Conservation (phyloP, 2,329 filamentous ascomycete genomes). For the Curvularia sp. region DNA sequence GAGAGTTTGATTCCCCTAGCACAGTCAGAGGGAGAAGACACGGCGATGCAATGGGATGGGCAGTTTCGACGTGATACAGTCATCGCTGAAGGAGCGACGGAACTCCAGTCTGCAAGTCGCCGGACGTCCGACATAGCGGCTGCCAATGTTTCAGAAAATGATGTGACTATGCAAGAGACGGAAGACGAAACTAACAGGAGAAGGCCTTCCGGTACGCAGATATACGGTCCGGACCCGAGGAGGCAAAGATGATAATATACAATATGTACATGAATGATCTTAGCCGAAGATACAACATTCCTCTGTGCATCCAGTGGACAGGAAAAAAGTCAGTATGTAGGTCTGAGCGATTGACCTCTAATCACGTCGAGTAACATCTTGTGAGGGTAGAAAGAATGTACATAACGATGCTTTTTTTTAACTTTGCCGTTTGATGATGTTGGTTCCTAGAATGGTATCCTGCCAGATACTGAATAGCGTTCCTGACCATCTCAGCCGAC, state of each 20-base stretch:
- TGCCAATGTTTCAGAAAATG: background rate
- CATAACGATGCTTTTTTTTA: too few relatives aligned
- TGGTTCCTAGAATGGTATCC: too few relatives aligned
- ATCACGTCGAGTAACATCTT: too few relatives aligned
- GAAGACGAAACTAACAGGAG: background rate
- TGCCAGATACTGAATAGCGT: too few relatives aligned
- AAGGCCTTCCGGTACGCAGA: background rate
- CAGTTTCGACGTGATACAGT: background rate
- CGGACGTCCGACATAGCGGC: background rate
- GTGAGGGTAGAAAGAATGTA: too few relatives aligned
- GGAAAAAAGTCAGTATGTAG: background rate
- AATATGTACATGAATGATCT: background rate
- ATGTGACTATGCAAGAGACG: background rate
- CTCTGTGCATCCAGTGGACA: background rate
- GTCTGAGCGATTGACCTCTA: too few relatives aligned
- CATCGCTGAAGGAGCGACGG: background rate
- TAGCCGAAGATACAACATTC: background rate
- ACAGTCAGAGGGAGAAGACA: background rate
- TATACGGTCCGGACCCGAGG: conserved; percentile 8
- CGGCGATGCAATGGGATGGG: background rate
- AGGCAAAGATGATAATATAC: background rate
- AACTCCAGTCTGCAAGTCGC: background rate
- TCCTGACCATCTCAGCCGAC: too few relatives aligned
- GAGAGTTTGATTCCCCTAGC: background rate
- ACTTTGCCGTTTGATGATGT: too few relatives aligned